Conservation (phyloP, 2,329 filamentous ascomycete genomes). For the Venturia aucupariae region DNA sequence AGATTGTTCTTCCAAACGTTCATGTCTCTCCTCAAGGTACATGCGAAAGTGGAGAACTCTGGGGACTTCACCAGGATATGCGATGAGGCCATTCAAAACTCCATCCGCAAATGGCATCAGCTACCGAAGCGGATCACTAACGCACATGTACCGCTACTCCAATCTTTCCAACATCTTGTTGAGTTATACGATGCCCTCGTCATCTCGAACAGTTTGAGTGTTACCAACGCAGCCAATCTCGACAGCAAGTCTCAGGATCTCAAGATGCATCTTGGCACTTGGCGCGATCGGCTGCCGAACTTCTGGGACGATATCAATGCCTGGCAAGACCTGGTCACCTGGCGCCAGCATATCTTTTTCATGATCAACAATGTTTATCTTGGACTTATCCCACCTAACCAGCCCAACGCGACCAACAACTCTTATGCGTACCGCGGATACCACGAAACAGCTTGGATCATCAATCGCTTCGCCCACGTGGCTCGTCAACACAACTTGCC, state of each 20-base stretch:
- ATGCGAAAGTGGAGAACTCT: conserved; percentile 73
- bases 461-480: conserved; percentile 96
- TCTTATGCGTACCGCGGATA: conserved; percentile 96
- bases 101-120: conserved; percentile 98
- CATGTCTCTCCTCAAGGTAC: conserved; percentile 89
- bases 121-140: conserved; percentile 89
- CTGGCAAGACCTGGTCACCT: conserved; percentile 99
- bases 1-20: conserved; percentile 97
- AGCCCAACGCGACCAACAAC: conserved; percentile 62
- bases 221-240: conserved; percentile 75
- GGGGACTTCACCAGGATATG: conserved; percentile 82
- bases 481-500: conserved; percentile 93
- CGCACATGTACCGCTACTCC: conserved; percentile 85
- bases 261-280: conserved; percentile 85
- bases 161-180: conserved; percentile 96
- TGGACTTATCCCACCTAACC: conserved; percentile 50
- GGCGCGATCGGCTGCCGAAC: conserved; percentile 91
- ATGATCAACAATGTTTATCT: conserved; percentile 95
- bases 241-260: conserved; percentile 93
- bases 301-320: conserved; percentile 99
- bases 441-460: conserved; percentile 99
- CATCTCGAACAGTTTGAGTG: conserved; percentile 82
- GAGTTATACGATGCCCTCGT: conserved; percentile 96
- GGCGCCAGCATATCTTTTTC: conserved; percentile 97
- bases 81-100: conserved; percentile 94